Evolutionary conservation across 805 yeast species (phyloP).

Genomic region (Zygosaccharomyces bailii): DNA sequence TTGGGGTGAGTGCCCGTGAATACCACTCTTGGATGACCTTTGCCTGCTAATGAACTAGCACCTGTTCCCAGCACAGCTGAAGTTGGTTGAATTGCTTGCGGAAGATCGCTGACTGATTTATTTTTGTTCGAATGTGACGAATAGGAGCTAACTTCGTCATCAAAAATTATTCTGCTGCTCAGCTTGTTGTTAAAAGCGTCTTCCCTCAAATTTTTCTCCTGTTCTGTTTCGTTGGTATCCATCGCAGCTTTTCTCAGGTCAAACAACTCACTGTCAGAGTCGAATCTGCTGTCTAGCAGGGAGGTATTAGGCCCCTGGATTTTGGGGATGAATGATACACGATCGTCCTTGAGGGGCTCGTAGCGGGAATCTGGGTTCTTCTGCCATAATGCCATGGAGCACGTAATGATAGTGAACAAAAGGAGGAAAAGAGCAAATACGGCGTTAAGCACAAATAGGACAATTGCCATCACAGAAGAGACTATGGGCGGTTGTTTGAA

Average conservation of each 20-base stretch:
- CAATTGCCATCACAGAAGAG: slow-evolving; percentile 88
- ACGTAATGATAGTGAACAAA: slow-evolving; percentile 82
- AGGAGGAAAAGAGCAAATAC: slow-evolving; percentile 77
- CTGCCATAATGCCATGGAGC: slow-evolving; percentile 75
- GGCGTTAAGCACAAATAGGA: slow-evolving; percentile 86
- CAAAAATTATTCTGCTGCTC: slow-evolving; percentile 16
- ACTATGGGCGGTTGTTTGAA: slow-evolving; percentile 83
- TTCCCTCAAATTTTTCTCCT: slow-evolving; percentile 27
- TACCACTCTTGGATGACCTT: slow-evolving; percentile 19
- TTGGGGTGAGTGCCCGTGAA: slow-evolving; percentile 14
- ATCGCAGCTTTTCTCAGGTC: slow-evolving; percentile 38
- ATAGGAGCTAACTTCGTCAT: slow-evolving; percentile 20
- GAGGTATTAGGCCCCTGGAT: slow-evolving; percentile 38
- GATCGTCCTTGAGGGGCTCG: slow-evolving; percentile 94
- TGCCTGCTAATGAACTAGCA: slow-evolving; percentile 9
- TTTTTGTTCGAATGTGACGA: slow-evolving; percentile 14
- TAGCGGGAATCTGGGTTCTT: slow-evolving; percentile 94
- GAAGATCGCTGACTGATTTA: slow-evolving; percentile 7
- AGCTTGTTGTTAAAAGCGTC: slow-evolving; percentile 20
- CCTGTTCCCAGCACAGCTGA: slow-evolving; percentile 29
- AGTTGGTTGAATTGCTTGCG: slow-evolving; percentile 27
- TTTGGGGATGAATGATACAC: slow-evolving; percentile 89
- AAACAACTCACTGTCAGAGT: slow-evolving; percentile 34
- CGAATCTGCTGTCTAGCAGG: slow-evolving; percentile 22
- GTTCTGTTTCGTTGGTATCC: slow-evolving; percentile 36